Conservation (phyloP, 176 grass and related monocot species). For the Poa pratensis region DNA sequence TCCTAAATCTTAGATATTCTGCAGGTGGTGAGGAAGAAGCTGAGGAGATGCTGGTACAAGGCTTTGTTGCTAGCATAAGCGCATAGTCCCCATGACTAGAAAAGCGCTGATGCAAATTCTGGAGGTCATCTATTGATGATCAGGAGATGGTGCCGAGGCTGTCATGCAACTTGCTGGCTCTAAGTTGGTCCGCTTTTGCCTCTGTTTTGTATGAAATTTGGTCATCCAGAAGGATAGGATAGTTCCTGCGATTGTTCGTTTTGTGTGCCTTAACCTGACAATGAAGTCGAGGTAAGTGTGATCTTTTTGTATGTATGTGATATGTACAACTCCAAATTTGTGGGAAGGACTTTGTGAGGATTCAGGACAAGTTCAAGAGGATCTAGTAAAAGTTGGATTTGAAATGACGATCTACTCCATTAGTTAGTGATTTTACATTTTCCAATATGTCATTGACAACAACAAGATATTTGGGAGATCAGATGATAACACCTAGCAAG, state of each 20-base stretch:
- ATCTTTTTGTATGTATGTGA: background rate
- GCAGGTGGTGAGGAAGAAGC: too few relatives aligned
- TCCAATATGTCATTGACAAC: background rate
- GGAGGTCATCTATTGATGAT: too few relatives aligned
- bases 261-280: background rate
- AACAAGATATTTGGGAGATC: too few relatives aligned
- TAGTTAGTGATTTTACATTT: background rate
- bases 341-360: background rate
- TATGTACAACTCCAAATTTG: background rate
- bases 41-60: too few relatives aligned
- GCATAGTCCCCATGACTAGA: too few relatives aligned
- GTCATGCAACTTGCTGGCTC: background rate
- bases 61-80: too few relatives aligned
- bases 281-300: background rate
- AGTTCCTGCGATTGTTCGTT: background rate
- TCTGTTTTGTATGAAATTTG: background rate
- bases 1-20: too few relatives aligned
- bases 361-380: background rate
- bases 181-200: background rate
- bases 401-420: background rate
- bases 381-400: background rate
- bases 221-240: too few relatives aligned
- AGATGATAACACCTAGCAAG: too few relatives aligned
- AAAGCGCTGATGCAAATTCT: too few relatives aligned
- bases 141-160: background rate